A percentile compares a stretch with the other conserved stretches of the same genome.
Evolutionary conservation across 169 alveolate species (phyloP).

Genomic region (Cryptosporidium sp.): DNA sequence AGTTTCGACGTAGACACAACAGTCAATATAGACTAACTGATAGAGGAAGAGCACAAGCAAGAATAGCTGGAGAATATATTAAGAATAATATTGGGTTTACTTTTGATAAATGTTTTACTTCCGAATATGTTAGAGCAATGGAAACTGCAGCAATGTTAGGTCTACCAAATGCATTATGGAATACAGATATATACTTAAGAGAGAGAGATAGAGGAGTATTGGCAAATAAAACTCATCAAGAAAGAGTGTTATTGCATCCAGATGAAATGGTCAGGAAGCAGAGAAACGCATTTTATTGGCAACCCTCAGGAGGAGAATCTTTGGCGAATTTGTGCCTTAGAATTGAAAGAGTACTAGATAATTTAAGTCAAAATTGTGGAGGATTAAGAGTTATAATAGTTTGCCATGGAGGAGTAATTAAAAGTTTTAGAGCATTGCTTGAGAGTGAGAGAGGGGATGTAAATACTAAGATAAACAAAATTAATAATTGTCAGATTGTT

Average conservation of each 20-base stretch:
- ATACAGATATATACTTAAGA: slow-evolving; percentile 77
- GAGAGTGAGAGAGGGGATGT: slow-evolving; percentile 77
- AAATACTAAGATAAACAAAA: slow-evolving; percentile 76
- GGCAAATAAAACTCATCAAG: slow-evolving; percentile 80
- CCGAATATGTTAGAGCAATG: slow-evolving; percentile 82
- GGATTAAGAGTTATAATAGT: slow-evolving; percentile 81
- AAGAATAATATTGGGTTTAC: slow-evolving; percentile 72
- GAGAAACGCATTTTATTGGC: slow-evolving; percentile 81
- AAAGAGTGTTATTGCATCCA: slow-evolving; percentile 76
- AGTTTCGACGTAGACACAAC: slow-evolving; percentile 80
- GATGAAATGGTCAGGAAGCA: slow-evolving; percentile 79
- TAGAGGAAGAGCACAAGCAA: slow-evolving; percentile 81
- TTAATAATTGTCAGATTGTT: slow-evolving; percentile 80
- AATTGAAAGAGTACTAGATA: slow-evolving; percentile 78
- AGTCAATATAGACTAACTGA: slow-evolving; percentile 80
- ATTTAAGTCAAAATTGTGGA: slow-evolving; percentile 76
- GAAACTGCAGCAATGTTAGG: slow-evolving; percentile 82
- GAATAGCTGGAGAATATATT: slow-evolving; percentile 81
- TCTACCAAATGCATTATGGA: slow-evolving; percentile 81
- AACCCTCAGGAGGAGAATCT: slow-evolving; percentile 79
- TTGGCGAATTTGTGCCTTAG: slow-evolving; percentile 80
- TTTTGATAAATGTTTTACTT: slow-evolving; percentile 80
- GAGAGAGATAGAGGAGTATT: slow-evolving; percentile 82
- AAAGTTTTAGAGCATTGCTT: slow-evolving; percentile 80
- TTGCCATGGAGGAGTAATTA: slow-evolving; percentile 83